Percentiles rank a stretch among this genome's conserved stretches.
Conservation (phyloP, 768 basidiomycete species). For the Clathrus columnatus region DNA sequence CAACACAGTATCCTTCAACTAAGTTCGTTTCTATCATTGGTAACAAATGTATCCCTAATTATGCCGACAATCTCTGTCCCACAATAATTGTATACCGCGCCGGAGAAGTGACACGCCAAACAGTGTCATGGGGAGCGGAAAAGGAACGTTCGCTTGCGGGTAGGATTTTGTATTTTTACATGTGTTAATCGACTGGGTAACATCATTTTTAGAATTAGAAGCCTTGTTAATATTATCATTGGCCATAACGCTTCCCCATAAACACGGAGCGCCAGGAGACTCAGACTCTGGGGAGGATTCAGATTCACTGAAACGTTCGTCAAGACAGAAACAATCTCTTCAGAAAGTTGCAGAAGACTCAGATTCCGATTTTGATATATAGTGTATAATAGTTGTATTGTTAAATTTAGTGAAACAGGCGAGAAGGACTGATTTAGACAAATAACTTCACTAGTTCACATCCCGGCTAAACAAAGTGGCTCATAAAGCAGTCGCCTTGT, state of each 20-base stretch:
- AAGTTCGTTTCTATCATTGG: slow-evolving; percentile 96
- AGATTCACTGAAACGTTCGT: slow-evolving; percentile 40
- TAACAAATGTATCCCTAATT: slow-evolving; percentile 91
- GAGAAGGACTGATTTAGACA: background rate
- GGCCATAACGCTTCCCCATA: slow-evolving; percentile 49
- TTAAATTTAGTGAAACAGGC: too few relatives aligned
- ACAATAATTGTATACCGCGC: slow-evolving; percentile 89
- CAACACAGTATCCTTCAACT: slow-evolving; percentile 77
- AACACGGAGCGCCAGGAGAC: slow-evolving; percentile 27
- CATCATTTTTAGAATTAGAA: slow-evolving; percentile 49
- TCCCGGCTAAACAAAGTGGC: background rate
- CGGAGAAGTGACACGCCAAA: slow-evolving; percentile 83
- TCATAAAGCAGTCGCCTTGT: background rate
- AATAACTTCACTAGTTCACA: background rate
- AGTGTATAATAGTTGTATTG: slow-evolving; percentile 6
- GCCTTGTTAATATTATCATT: slow-evolving; percentile 56
- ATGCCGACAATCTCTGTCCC: slow-evolving; percentile 84
- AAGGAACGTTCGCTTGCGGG: slow-evolving; percentile 71
- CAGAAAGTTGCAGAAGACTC: slow-evolving; percentile 46
- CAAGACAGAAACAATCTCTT: slow-evolving; percentile 38
- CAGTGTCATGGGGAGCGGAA: slow-evolving; percentile 79
- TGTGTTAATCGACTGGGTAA: background rate
- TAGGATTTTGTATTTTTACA: slow-evolving; percentile 22
- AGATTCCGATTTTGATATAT: slow-evolving; percentile 66
- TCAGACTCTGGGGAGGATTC: slow-evolving; percentile 20